Evolutionary conservation across 2,329 filamentous ascomycete genomes (phyloP).

Genomic region (Talaromyces sp.): DNA sequence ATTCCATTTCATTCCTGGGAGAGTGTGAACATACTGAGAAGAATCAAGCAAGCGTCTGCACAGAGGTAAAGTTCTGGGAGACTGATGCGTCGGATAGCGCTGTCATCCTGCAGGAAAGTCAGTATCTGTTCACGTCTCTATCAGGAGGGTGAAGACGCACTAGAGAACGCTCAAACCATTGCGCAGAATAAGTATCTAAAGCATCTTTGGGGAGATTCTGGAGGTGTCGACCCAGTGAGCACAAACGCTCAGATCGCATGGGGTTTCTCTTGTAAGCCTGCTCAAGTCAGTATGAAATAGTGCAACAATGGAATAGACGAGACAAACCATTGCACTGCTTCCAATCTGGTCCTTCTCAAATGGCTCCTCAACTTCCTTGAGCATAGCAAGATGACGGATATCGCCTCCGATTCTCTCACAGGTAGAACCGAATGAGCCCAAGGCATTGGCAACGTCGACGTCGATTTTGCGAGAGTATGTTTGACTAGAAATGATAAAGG

Average conservation of each 20-base stretch:
- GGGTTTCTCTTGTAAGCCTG: constrained; percentile 14
- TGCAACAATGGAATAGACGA: neutral
- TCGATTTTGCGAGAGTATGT: constrained; percentile 81
- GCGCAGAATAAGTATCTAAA: constrained; percentile 62
- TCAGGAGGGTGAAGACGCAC: neutral
- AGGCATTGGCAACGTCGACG: constrained; percentile 70
- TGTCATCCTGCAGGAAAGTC: constrained; percentile 23
- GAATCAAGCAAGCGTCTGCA: constrained; percentile 60
- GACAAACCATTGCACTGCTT: constrained; percentile 51
- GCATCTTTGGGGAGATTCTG: constrained; percentile 50
- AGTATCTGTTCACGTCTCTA: constrained; percentile 30
- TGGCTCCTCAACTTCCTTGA: constrained; percentile 82
- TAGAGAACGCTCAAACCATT: constrained; percentile 71
- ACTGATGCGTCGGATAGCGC: constrained; percentile 44
- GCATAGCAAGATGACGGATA: constrained; percentile 65
- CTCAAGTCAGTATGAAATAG: neutral
- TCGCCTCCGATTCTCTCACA: constrained; percentile 63
- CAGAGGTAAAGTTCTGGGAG: constrained; percentile 60
- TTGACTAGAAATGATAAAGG: constrained; percentile 64
- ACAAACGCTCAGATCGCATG: constrained; percentile 56
- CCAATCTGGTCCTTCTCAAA: constrained; percentile 77
- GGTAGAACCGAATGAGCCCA: constrained; percentile 72
- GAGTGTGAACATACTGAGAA: constrained; percentile 28
- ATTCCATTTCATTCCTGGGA: no score
- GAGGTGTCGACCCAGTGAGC: constrained; percentile 53